Evolutionary conservation across 2,329 filamentous ascomycete genomes (phyloP).

Genomic region (Diplodia corticola): DNA sequence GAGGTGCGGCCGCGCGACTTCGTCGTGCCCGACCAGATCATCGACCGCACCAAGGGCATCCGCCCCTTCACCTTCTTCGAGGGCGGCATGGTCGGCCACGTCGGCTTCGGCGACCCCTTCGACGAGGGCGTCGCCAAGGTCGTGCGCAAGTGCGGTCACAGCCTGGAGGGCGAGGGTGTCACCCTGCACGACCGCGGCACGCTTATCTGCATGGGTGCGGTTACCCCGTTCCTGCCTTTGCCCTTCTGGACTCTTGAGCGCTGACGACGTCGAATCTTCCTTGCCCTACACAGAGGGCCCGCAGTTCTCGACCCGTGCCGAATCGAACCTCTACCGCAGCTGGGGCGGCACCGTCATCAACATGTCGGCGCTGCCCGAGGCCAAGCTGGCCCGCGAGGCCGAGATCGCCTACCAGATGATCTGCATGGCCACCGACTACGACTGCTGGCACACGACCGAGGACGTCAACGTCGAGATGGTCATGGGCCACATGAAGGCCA

Average conservation of each 20-base stretch:
- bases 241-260: slow-evolving; percentile 53
- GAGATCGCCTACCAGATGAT: slow-evolving; percentile 98
- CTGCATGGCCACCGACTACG: slow-evolving; percentile 99
- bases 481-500: slow-evolving; percentile 93
- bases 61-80: slow-evolving; percentile 96
- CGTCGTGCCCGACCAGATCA: slow-evolving; percentile 92
- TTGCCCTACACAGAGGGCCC: slow-evolving; percentile 69
- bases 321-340: slow-evolving; percentile 89
- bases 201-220: slow-evolving; percentile 76
- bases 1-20: slow-evolving; percentile 95
- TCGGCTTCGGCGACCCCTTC: slow-evolving; percentile 95
- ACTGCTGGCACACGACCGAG: slow-evolving; percentile 87
- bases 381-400: slow-evolving; percentile 92
- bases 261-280: not conserved
- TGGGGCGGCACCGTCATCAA: slow-evolving; percentile 97
- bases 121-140: slow-evolving; percentile 75
- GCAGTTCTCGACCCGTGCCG: slow-evolving; percentile 93
- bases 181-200: slow-evolving; percentile 81
- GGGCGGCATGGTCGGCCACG: slow-evolving; percentile 86
- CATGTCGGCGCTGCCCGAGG: slow-evolving; percentile 94
- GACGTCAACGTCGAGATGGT: slow-evolving; percentile 95
- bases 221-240: slow-evolving; percentile 32
- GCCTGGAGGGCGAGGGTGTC: slow-evolving; percentile 80
- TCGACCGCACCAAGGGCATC: slow-evolving; percentile 94
- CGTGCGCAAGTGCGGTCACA: slow-evolving; percentile 73